These are phyloP conservation scores for Lecanicillium sp. DNA, from an alignment of 2,329 filamentous ascomycete genomes.

Conservation along the genomic window DNA sequence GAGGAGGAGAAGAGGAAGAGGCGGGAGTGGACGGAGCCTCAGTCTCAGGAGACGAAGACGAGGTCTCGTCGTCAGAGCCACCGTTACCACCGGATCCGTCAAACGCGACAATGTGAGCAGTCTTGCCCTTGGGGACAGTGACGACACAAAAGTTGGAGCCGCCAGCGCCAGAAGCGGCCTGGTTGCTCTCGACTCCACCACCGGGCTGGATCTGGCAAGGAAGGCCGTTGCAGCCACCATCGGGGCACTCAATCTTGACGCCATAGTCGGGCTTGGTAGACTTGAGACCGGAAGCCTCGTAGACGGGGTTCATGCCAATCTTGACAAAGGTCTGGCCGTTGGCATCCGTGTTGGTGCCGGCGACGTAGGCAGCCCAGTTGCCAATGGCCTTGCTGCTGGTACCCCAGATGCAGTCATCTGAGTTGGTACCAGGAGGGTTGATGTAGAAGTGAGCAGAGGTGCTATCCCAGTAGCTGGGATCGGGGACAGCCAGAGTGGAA, in stretches of 20 bases:
- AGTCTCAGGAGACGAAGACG: slow-evolving; percentile 10
- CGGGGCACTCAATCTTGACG: slow-evolving; percentile 60
- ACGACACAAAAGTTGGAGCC: slow-evolving; percentile 67
- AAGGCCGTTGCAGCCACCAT: slow-evolving; percentile 59
- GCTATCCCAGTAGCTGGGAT: slow-evolving; percentile 57
- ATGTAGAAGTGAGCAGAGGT: slow-evolving; percentile 75
- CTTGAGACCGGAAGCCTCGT: slow-evolving; percentile 45
- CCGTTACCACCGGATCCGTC: slow-evolving; percentile 18
- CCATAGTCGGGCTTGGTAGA: slow-evolving; percentile 56
- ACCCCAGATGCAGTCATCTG: slow-evolving; percentile 65
- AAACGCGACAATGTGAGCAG: slow-evolving; percentile 59
- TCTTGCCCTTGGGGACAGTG: slow-evolving; percentile 58
- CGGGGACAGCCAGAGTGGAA: slow-evolving; percentile 62
- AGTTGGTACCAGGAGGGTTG: slow-evolving; percentile 61
- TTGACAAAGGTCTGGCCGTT: slow-evolving; percentile 64
- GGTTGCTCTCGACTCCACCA: slow-evolving; percentile 50
- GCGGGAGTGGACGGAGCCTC: slow-evolving; percentile 2
- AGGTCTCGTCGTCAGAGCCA: slow-evolving; percentile 11
- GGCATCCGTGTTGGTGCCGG: slow-evolving; percentile 61
- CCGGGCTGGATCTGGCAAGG: slow-evolving; percentile 65
- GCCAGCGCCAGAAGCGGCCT: slow-evolving; percentile 52
- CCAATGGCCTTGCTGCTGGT: slow-evolving; percentile 52
- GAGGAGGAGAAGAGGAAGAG: slow-evolving; percentile 11
- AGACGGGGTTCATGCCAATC: slow-evolving; percentile 72
- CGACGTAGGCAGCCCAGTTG: slow-evolving; percentile 72